Conservation (phyloP, 345 rosid genomes). For the Eucalyptus melliodora region DNA sequence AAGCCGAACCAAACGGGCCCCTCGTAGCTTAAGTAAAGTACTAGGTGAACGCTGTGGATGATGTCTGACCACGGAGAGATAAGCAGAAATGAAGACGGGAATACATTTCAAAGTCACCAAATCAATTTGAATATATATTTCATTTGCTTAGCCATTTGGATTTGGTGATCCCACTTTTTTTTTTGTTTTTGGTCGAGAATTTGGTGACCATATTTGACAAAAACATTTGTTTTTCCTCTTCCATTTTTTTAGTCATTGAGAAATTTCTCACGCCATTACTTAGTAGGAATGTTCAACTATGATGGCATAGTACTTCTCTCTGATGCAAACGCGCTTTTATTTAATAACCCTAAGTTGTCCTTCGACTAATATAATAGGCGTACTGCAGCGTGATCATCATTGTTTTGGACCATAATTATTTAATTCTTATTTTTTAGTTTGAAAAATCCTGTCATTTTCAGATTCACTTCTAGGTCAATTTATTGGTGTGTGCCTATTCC, state of each 20-base stretch:
- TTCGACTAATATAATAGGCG: background rate
- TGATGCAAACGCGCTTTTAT: background rate
- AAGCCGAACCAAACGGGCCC: too few relatives aligned
- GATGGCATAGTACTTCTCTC: background rate
- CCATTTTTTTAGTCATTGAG: background rate
- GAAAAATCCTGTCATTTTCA: background rate
- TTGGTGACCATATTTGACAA: background rate
- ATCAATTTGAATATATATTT: background rate
- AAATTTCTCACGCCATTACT: background rate
- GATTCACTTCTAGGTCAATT: background rate
- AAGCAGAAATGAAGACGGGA: background rate
- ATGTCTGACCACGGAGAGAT: background rate
- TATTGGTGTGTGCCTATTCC: too few relatives aligned
- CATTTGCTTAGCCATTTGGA: background rate
- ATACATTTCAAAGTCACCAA: background rate
- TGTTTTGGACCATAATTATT: background rate
- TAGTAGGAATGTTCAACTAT: background rate
- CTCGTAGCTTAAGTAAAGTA: background rate
- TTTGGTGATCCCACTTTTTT: background rate
- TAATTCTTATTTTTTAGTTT: background rate
- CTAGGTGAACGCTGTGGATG: background rate
- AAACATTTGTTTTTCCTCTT: background rate
- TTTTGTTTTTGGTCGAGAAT: too few relatives aligned
- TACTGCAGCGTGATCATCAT: background rate
- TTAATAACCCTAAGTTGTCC: background rate